Conservation (phyloP, 1,139 yeast genomes). For the Geotrichum phurueaensis region DNA sequence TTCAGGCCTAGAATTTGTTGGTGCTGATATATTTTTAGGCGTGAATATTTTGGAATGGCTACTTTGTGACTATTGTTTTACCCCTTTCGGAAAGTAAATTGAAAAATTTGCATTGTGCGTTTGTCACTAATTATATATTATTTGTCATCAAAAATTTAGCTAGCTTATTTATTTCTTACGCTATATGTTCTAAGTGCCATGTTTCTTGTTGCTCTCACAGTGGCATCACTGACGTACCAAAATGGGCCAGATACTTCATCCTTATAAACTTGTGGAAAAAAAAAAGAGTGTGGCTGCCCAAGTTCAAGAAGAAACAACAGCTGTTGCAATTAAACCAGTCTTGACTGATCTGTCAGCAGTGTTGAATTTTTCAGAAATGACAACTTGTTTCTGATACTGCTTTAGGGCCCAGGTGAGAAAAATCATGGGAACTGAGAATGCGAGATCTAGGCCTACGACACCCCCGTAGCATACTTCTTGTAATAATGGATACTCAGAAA, state of each 20-base stretch:
- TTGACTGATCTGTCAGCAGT: constrained; percentile 82
- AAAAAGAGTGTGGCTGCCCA: constrained; percentile 85
- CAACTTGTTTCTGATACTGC: constrained; percentile 72
- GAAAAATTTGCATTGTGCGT: background rate
- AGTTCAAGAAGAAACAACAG: constrained; percentile 89
- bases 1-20: background rate
- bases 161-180: too few relatives aligned
- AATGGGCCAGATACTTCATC: constrained; percentile 74
- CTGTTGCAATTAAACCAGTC: constrained; percentile 74
- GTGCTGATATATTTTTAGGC: constrained; percentile 3
- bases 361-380: constrained; percentile 83
- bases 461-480: constrained; percentile 92
- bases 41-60: background rate
- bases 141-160: too few relatives aligned
- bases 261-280: constrained; percentile 70
- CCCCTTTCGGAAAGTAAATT: background rate
- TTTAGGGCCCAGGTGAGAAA: constrained; percentile 60
- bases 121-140: too few relatives aligned
- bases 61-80: constrained; percentile 1
- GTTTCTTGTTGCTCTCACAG: constrained; percentile 26
- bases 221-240: constrained; percentile 72
- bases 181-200: too few relatives aligned
- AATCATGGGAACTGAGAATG: constrained; percentile 76
- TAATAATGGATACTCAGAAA: constrained; percentile 38
- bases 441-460: constrained; percentile 80